Percentiles rank a stretch among this genome's conserved stretches.
Evolutionary conservation across 768 basidiomycete genomes (phyloP).

Genomic region (Boletus insuetus): DNA sequence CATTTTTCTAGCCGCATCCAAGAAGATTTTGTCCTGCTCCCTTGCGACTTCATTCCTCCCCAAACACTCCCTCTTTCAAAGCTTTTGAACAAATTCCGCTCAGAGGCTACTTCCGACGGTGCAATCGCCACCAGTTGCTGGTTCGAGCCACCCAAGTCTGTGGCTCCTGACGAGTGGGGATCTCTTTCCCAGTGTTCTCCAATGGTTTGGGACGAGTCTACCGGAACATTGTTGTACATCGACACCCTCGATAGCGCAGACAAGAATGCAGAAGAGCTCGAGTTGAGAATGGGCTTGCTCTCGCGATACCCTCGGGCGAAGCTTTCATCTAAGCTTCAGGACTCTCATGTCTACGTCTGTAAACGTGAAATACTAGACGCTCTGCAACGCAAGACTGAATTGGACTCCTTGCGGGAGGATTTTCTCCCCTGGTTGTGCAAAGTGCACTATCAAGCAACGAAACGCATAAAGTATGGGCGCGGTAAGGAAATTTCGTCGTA

Average conservation of each 20-base stretch:
- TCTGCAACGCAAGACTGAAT: constrained; percentile 61
- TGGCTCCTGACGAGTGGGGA: constrained; percentile 68
- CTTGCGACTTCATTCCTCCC: constrained; percentile 89
- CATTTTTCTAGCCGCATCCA: constrained; percentile 75
- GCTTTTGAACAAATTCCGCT: constrained; percentile 80
- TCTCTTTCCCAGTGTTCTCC: constrained; percentile 41
- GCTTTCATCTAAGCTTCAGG: constrained; percentile 66
- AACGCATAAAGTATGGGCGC: constrained; percentile 55
- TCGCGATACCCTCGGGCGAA: constrained; percentile 72
- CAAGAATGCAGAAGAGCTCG: constrained; percentile 65
- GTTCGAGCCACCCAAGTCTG: constrained; percentile 49
- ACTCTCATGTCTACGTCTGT: constrained; percentile 93
- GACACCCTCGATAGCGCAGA: constrained; percentile 71
- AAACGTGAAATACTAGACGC: constrained; percentile 69
- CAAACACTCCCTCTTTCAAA: constrained; percentile 62
- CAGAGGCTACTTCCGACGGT: constrained; percentile 61
- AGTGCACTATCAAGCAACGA: constrained; percentile 68
- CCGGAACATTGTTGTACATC: constrained; percentile 67
- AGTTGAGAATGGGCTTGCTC: constrained; percentile 73
- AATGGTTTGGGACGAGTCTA: constrained; percentile 66
- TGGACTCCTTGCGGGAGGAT: constrained; percentile 86
- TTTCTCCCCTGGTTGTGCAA: constrained; percentile 93
- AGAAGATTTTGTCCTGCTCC: constrained; percentile 84
- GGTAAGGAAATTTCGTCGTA: constrained; percentile 35
- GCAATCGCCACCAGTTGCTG: constrained; percentile 67